These are phyloP conservation scores for Sporothrix curviconia DNA, from an alignment of 2,329 filamentous ascomycete genomes.

Conservation along the genomic window DNA sequence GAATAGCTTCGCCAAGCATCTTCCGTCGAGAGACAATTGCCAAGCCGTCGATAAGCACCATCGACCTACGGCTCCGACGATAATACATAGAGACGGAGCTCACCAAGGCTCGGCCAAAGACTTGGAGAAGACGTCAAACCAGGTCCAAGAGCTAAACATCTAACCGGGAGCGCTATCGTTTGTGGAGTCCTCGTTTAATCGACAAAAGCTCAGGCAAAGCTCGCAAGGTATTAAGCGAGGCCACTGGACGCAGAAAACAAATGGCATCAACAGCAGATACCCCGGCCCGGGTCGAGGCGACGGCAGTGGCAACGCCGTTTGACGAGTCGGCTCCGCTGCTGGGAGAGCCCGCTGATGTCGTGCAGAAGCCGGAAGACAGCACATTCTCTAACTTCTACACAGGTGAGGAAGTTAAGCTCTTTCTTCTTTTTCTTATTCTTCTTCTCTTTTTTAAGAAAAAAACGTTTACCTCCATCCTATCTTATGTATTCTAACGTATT, in stretches of 20 bases:
- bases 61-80: too few relatives aligned
- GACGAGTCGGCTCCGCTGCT: slow-evolving; percentile 64
- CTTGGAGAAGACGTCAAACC: too few relatives aligned
- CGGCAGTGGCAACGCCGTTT: slow-evolving; percentile 18
- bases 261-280: slow-evolving; percentile 68
- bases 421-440: background rate
- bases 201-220: background rate
- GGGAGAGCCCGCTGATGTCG: slow-evolving; percentile 64
- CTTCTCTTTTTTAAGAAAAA: too few relatives aligned
- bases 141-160: too few relatives aligned
- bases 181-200: background rate
- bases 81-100: too few relatives aligned
- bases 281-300: slow-evolving; percentile 43
- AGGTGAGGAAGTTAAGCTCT: slow-evolving; percentile 46
- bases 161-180: background rate
- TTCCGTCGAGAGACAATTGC: too few relatives aligned
- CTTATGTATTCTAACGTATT: too few relatives aligned
- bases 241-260: background rate
- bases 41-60: too few relatives aligned
- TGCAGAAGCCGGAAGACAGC: slow-evolving; percentile 57
- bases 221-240: background rate
- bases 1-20: background rate
- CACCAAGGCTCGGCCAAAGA: too few relatives aligned
- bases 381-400: slow-evolving; percentile 66
- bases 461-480: too few relatives aligned